phyloP scores from a whole-genome alignment of 352 stramenopile species.

The Phytophthora fragariae region DNA sequence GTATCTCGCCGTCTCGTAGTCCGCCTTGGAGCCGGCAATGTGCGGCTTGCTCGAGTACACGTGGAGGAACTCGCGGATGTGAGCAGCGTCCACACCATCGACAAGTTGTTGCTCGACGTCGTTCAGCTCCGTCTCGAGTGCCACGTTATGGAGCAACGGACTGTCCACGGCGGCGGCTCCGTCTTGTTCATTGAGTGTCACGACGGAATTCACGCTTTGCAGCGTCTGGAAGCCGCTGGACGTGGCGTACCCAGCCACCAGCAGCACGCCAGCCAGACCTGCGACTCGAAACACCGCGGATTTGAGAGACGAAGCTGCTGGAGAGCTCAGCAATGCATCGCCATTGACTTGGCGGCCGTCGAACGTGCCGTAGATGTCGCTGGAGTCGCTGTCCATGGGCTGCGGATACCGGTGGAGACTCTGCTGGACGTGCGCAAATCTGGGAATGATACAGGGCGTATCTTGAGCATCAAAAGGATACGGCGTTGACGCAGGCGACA shows the following conservation, averaged over 20 bases:
- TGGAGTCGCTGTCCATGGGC: conserved; percentile 34
- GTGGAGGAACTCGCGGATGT: conserved; percentile 54
- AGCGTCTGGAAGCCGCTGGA: conserved; percentile 19
- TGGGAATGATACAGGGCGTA: conserved; percentile 13
- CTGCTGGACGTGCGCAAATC: conserved; percentile 17
- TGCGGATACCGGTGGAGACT: neutral
- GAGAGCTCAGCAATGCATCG: neutral
- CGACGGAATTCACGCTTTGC: conserved; percentile 16
- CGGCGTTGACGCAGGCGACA: neutral
- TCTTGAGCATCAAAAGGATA: conserved; percentile 6
- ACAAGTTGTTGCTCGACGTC: conserved; percentile 41
- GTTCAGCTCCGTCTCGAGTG: conserved; percentile 29
- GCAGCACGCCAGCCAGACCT: conserved; percentile 41
- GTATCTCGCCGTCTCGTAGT: conserved; percentile 65
- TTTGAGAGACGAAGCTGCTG: neutral
- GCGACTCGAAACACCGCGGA: conserved; percentile 30
- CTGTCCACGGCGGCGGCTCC: neutral
- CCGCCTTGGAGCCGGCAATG: conserved; percentile 46
- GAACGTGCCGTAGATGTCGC: conserved; percentile 64
- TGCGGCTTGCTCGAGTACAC: conserved; percentile 60
- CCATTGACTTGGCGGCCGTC: conserved; percentile 22
- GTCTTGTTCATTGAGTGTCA: conserved; percentile 7
- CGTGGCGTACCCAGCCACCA: conserved; percentile 28
- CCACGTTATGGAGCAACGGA: conserved; percentile 26
- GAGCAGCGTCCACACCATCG: conserved; percentile 33